A percentile compares a stretch with the other conserved stretches of the same genome.
phyloP scores from a whole-genome alignment of 495 filamentous ascomycete genomes.

The Penicillium manginii region DNA sequence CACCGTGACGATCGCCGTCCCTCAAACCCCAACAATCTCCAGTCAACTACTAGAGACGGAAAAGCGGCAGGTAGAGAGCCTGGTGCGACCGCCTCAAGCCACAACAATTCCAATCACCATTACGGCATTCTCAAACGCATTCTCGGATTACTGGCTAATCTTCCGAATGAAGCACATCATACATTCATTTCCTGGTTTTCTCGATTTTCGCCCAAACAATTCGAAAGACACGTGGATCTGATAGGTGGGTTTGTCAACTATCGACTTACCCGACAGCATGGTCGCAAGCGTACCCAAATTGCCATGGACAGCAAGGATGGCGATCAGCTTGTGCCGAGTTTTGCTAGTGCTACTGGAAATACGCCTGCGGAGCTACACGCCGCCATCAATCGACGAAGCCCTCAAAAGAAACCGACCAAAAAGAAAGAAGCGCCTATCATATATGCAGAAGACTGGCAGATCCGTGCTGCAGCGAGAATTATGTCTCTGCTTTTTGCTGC shows the following conservation, averaged over 20 bases:
- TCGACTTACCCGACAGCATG: conserved; percentile 73
- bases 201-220: conserved; percentile 67
- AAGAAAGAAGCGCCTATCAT: conserved; percentile 56
- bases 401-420: conserved; percentile 45
- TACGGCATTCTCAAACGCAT: conserved; percentile 89
- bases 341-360: conserved; percentile 61
- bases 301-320: conserved; percentile 45
- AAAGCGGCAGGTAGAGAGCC: conserved; percentile 26
- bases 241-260: conserved; percentile 82
- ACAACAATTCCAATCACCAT: conserved; percentile 58
- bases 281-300: conserved; percentile 63
- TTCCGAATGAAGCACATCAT: conserved; percentile 76
- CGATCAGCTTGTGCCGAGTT: conserved; percentile 70
- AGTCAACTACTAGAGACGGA: conserved; percentile 23
- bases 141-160: conserved; percentile 76
- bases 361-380: conserved; percentile 76
- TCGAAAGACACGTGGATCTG: conserved; percentile 75
- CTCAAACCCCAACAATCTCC: conserved; percentile 28
- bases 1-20: conserved; percentile 34
- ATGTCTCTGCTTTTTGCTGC: conserved; percentile 85
- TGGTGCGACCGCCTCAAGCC: conserved; percentile 16
- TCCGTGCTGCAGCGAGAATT: conserved; percentile 78
- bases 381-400: conserved; percentile 66
- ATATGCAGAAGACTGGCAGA: conserved; percentile 91
- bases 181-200: conserved; percentile 87